Conservation (phyloP, 805 yeast species). For the Ogataea kodamae region DNA sequence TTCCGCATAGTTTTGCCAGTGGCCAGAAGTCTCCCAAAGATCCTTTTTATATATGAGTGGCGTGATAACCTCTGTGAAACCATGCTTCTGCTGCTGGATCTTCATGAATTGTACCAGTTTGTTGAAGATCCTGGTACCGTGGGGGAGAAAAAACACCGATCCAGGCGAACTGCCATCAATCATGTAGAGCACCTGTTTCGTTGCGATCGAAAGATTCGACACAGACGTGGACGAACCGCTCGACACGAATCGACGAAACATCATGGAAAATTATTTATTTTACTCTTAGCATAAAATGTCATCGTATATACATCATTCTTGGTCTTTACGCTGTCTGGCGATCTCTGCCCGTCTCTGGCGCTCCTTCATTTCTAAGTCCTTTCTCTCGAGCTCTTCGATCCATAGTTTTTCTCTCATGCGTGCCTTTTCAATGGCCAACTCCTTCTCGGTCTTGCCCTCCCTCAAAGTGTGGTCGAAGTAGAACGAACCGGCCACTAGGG, state of each 20-base stretch:
- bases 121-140: constrained; percentile 85
- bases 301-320: constrained; percentile 1
- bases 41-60: constrained; percentile 82
- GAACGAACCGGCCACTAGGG: constrained; percentile 76
- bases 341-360: constrained; percentile 66
- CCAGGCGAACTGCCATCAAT: constrained; percentile 87
- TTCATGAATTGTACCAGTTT: constrained; percentile 80
- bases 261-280: constrained; percentile 1
- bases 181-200: constrained; percentile 70
- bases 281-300: not conserved
- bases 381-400: constrained; percentile 87
- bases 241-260: constrained; percentile 9
- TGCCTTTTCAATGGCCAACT: constrained; percentile 70
- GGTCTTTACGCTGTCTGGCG: constrained; percentile 40
- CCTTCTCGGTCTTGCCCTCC: constrained; percentile 53
- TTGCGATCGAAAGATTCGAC: constrained; percentile 44
- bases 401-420: constrained; percentile 79
- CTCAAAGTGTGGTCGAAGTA: constrained; percentile 54
- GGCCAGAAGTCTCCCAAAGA: constrained; percentile 90
- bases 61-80: constrained; percentile 88
- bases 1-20: constrained; percentile 90
- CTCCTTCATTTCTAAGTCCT: constrained; percentile 69
- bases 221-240: constrained; percentile 30
- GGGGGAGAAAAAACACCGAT: constrained; percentile 85
- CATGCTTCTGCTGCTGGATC: constrained; percentile 72